A percentile compares a stretch with the other conserved stretches of the same genome.
These are phyloP conservation scores for Backusella sp. DNA, from an alignment of 192 early-diverging fungal species.

Conservation along the genomic window DNA sequence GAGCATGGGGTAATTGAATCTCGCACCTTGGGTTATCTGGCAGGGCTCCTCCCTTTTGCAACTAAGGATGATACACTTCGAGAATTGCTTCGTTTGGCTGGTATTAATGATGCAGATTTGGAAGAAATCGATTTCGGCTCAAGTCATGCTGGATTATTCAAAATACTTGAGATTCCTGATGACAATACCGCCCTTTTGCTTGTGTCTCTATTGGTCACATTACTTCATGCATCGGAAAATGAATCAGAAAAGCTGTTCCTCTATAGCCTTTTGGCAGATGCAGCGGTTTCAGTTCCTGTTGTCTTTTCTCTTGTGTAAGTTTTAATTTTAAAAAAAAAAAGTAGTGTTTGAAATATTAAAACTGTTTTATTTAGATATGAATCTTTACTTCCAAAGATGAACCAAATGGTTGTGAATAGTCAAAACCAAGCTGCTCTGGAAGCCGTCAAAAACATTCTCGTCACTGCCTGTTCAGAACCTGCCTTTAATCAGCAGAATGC, in stretches of 20 bases:
- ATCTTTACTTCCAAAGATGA: constrained; percentile 63
- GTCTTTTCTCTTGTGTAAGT: constrained; percentile 70
- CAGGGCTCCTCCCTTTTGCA: constrained; percentile 75
- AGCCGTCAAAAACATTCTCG: constrained; percentile 27
- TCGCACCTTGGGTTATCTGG: constrained; percentile 70
- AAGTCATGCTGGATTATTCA: constrained; percentile 57
- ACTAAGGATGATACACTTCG: constrained; percentile 64
- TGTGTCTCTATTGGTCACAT: constrained; percentile 59
- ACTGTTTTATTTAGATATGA: constrained; percentile 46
- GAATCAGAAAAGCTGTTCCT: constrained; percentile 69
- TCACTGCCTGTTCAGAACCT: constrained; percentile 28
- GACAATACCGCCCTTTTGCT: constrained; percentile 57
- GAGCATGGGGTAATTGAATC: constrained; percentile 39
- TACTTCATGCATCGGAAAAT: constrained; percentile 67
- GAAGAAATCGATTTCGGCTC: constrained; percentile 39
- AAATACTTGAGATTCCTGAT: constrained; percentile 56
- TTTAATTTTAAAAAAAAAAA: too few species aligned
- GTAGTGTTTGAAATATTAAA: too few species aligned
- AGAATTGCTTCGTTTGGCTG: constrained; percentile 51
- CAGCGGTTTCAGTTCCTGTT: constrained; percentile 61
- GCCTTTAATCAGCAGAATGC: constrained; percentile 10
- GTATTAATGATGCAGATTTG: constrained; percentile 43
- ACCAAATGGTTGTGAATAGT: constrained; percentile 58
- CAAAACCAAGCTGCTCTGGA: constrained; percentile 41
- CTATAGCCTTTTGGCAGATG: constrained; percentile 72